Evolutionary conservation across 2,329 filamentous ascomycete species (phyloP).

Genomic region (Trichoderma atroviride): DNA sequence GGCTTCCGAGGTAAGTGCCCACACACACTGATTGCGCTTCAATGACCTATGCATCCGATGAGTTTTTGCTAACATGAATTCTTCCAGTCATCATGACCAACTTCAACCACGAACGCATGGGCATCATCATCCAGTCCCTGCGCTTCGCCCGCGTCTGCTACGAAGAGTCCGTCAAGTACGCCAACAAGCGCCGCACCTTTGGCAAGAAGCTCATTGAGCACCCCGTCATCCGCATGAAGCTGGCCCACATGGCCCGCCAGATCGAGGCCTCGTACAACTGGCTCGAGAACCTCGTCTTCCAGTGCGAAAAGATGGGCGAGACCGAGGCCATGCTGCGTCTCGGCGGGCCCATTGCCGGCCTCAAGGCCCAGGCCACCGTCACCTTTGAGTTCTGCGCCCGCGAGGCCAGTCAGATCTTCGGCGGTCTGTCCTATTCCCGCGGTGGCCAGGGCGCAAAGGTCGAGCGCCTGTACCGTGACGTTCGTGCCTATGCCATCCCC

Average conservation of each 20-base stretch:
- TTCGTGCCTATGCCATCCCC: slow-evolving; percentile 93
- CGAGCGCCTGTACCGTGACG: slow-evolving; percentile 91
- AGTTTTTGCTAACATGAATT: slow-evolving; percentile 28
- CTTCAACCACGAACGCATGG: slow-evolving; percentile 99
- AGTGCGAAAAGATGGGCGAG: slow-evolving; percentile 90
- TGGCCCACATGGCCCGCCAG: slow-evolving; percentile 97
- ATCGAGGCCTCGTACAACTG: slow-evolving; percentile 97
- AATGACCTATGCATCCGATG: background rate
- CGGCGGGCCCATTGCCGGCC: slow-evolving; percentile 86
- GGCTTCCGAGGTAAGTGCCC: slow-evolving; percentile 74
- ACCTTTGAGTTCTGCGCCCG: slow-evolving; percentile 98
- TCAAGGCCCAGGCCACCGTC: slow-evolving; percentile 91
- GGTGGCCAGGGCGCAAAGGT: slow-evolving; percentile 96
- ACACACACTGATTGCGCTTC: background rate
- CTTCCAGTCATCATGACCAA: slow-evolving; percentile 91
- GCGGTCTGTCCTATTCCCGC: slow-evolving; percentile 86
- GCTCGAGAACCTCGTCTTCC: slow-evolving; percentile 93
- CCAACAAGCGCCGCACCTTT: slow-evolving; percentile 95
- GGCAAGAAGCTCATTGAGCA: slow-evolving; percentile 96
- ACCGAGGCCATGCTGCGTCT: slow-evolving; percentile 95
- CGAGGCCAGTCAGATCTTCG: slow-evolving; percentile 97
- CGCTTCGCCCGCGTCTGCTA: slow-evolving; percentile 97
- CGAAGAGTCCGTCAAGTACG: slow-evolving; percentile 95
- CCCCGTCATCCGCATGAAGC: slow-evolving; percentile 95
- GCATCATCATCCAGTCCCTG: slow-evolving; percentile 96